Evolutionary conservation across 2,329 filamentous ascomycete species (phyloP), one percentile per base, ranked within the genome.

Genomic region (Sporothrix inflata): DNA sequence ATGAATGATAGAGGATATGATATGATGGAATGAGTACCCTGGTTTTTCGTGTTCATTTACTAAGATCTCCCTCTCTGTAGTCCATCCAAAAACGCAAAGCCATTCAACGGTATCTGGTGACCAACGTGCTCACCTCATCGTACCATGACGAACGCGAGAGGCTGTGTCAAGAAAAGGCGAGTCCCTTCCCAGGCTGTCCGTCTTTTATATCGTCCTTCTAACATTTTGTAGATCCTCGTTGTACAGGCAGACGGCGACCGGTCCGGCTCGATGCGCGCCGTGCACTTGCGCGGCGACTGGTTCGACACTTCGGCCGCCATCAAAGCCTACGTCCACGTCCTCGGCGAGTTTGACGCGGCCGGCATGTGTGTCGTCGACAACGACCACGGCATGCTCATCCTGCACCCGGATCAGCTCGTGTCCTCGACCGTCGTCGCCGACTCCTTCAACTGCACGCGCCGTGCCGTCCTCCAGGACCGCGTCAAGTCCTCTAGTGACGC

Each of bases 351-450:
- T 77, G 87, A 91, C 72, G 76, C 82, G 0, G 85, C 83, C 19
- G 92, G 93, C 1, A 89, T 91, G 79, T 97, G 94, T 79, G 83
- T 97, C 63, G 87, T 98, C 74, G 92, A 97, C 78, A 94, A 98
- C 79, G 85, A 87, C 2, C 86, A 91, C 67, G 94, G 94, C 77
- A 92, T 98, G 80, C 84, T 99, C 68, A 94, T 99, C 72, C 83
- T 99, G 16, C 94, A 99, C 78, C 96, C 96, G 0, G 96, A 99
- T 78, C 94, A 98, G 81, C 87, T 99, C 45, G 92, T 99, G 70
- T 98, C 96, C 2, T 92, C 96, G 2, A 98, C 96, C 0, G 94
- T 97, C 5, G 92, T 99, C 57, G 94, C 94, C n/a, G 96, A 99
- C 81, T 97, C 96, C 0, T 97, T 98, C 79, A 91, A 90, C 30